These are phyloP conservation scores for Leccinum subgranulosum DNA, from an alignment of 768 basidiomycete genomes.

Conservation along the genomic window DNA sequence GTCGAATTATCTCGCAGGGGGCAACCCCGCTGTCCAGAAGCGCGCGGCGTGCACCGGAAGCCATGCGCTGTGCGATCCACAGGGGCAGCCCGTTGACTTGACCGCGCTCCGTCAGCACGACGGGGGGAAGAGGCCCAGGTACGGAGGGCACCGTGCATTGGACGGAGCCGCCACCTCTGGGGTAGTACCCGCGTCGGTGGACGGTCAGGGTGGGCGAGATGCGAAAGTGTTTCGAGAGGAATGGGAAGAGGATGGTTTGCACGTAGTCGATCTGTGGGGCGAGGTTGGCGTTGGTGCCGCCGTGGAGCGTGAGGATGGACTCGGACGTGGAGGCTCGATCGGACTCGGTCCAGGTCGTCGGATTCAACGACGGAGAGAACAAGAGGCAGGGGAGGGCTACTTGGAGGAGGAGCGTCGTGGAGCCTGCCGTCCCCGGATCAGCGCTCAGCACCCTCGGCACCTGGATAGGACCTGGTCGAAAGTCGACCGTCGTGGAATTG, in stretches of 20 bases:
- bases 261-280: slow-evolving; percentile 80
- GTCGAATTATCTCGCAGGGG: slow-evolving; percentile 7
- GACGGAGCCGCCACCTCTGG: slow-evolving; percentile 69
- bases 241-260: slow-evolving; percentile 63
- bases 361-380: slow-evolving; percentile 38
- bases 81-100: slow-evolving; percentile 54
- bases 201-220: slow-evolving; percentile 44
- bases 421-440: slow-evolving; percentile 61
- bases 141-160: slow-evolving; percentile 36
- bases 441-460: slow-evolving; percentile 41
- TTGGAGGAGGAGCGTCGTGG: slow-evolving; percentile 69
- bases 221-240: slow-evolving; percentile 56
- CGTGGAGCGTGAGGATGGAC: slow-evolving; percentile 54
- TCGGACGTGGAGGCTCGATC: slow-evolving; percentile 34
- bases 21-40: slow-evolving; percentile 39
- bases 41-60: slow-evolving; percentile 44
- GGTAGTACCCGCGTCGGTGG: slow-evolving; percentile 63
- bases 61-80: slow-evolving; percentile 54
- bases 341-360: background rate
- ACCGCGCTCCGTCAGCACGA: slow-evolving; percentile 58
- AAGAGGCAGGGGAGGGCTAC: slow-evolving; percentile 66
- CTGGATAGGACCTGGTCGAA: slow-evolving; percentile 47
- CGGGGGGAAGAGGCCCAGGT: slow-evolving; percentile 38
- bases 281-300: slow-evolving; percentile 68
- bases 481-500: slow-evolving; percentile 53